Percentiles rank a stretch among this genome's conserved stretches.
Evolutionary conservation across 768 basidiomycete species (phyloP).

Genomic region (Chalciporus pseudorubinellus): DNA sequence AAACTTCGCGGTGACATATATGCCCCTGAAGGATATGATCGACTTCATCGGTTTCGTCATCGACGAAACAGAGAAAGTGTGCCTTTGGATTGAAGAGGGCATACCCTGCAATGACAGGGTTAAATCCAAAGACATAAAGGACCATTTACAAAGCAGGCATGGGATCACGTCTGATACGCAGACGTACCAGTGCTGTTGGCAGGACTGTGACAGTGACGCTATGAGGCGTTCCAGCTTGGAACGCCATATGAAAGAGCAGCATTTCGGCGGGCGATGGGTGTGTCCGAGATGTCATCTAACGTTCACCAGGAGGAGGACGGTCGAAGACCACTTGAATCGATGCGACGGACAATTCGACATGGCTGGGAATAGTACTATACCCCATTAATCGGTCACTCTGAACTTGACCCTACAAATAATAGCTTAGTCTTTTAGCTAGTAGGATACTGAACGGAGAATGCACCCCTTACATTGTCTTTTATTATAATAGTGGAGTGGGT

Average conservation of each 20-base stretch:
- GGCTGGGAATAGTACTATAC: too few species aligned
- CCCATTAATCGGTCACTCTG: too few species aligned
- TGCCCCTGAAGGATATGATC: constrained; percentile 1
- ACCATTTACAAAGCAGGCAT: constrained; percentile 6
- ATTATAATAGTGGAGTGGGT: too few species aligned
- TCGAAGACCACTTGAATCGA: neutral
- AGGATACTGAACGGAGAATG: too few species aligned
- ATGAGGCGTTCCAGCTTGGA: constrained; percentile 13
- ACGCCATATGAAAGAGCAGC: constrained; percentile 10
- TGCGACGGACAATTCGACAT: neutral
- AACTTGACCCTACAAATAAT: too few species aligned
- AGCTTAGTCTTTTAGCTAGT: too few species aligned
- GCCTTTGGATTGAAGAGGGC: constrained; percentile 4
- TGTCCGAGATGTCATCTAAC: neutral
- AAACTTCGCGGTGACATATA: neutral
- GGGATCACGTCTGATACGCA: neutral
- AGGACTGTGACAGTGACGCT: neutral
- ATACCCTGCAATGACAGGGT: neutral
- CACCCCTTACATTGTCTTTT: too few species aligned
- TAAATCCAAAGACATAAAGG: neutral
- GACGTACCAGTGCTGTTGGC: constrained; percentile 10
- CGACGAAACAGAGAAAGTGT: neutral
- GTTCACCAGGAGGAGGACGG: constrained; percentile 5
- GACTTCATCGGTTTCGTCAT: constrained; percentile 1
- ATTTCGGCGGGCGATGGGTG: constrained; percentile 11